A percentile compares a stretch with the other conserved stretches of the same genome.
Conservation (phyloP, 345 rosid species). For the Populus simonii region DNA sequence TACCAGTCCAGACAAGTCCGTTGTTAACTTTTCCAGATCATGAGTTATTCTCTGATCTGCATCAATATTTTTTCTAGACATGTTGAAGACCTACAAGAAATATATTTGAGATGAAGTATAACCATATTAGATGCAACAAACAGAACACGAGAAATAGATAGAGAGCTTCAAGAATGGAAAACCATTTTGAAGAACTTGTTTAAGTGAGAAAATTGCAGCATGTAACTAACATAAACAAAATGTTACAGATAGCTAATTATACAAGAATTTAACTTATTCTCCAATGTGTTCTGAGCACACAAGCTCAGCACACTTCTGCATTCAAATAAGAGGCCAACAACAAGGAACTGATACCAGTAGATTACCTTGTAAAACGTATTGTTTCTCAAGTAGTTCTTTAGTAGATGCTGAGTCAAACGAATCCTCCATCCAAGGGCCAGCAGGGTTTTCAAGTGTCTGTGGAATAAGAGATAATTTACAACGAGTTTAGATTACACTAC, state of each 20-base stretch:
- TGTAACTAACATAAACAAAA: background rate
- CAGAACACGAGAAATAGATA: background rate
- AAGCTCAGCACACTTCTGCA: conserved; percentile 13
- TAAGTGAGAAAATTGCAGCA: background rate
- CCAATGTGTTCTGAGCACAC: conserved; percentile 5
- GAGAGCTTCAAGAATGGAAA: background rate
- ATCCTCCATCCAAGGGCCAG: conserved; percentile 97
- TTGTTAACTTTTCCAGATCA: conserved; percentile 84
- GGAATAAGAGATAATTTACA: background rate
- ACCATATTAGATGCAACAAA: background rate
- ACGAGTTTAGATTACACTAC: background rate
- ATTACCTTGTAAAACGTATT: conserved; percentile 95
- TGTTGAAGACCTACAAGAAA: conserved; percentile 64
- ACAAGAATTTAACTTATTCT: background rate
- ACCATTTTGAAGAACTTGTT: background rate
- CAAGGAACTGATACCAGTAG: background rate
- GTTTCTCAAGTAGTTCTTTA: conserved; percentile 78
- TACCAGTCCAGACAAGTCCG: conserved; percentile 81
- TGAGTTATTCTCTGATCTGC: conserved; percentile 96
- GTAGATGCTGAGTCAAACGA: conserved; percentile 83
- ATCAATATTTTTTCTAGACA: conserved; percentile 83
- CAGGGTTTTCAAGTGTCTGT: conserved; percentile 79
- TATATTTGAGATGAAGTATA: background rate
- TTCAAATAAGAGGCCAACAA: background rate
- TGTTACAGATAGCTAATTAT: background rate